phyloP scores from a whole-genome alignment of 2,329 filamentous ascomycete species.

The Orbilia quercus region DNA sequence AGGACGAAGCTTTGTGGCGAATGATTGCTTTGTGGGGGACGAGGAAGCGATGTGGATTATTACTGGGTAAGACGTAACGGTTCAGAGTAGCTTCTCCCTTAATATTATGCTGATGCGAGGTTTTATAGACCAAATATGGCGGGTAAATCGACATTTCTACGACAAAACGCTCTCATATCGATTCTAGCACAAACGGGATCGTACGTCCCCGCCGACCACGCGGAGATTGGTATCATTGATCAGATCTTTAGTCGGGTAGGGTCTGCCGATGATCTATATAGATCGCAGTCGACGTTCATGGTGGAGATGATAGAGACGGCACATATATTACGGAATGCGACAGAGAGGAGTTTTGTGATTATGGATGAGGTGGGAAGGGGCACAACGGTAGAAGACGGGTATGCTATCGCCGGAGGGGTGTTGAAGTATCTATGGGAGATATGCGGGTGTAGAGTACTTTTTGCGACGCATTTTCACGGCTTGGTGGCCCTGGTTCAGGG shows the following conservation, averaged over 20 bases:
- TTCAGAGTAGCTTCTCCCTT: neutral
- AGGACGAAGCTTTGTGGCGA: slow-evolving; percentile 83
- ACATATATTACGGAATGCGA: slow-evolving; percentile 85
- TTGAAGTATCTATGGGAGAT: slow-evolving; percentile 82
- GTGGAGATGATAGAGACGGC: slow-evolving; percentile 99
- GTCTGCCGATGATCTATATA: slow-evolving; percentile 93
- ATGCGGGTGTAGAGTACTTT: slow-evolving; percentile 83
- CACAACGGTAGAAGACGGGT: slow-evolving; percentile 91
- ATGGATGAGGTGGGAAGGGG: slow-evolving; percentile 98
- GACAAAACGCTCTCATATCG: slow-evolving; percentile 93
- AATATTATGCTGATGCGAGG: neutral
- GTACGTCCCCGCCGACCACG: slow-evolving; percentile 89
- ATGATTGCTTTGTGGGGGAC: slow-evolving; percentile 86
- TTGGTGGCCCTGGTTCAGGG: slow-evolving; percentile 78
- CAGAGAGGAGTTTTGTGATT: slow-evolving; percentile 86
- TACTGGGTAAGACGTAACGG: slow-evolving; percentile 57
- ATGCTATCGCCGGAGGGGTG: slow-evolving; percentile 88
- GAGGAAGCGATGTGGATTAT: slow-evolving; percentile 69
- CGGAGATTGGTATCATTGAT: slow-evolving; percentile 90
- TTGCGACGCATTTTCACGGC: slow-evolving; percentile 93
- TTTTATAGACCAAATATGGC: slow-evolving; percentile 87
- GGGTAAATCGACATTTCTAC: slow-evolving; percentile 93
- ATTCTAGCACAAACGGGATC: slow-evolving; percentile 92
- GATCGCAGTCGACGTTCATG: slow-evolving; percentile 98
- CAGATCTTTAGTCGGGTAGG: slow-evolving; percentile 94